phyloP scores from a whole-genome alignment of 257 asterid species.

The Solanum pinnatisectum region DNA sequence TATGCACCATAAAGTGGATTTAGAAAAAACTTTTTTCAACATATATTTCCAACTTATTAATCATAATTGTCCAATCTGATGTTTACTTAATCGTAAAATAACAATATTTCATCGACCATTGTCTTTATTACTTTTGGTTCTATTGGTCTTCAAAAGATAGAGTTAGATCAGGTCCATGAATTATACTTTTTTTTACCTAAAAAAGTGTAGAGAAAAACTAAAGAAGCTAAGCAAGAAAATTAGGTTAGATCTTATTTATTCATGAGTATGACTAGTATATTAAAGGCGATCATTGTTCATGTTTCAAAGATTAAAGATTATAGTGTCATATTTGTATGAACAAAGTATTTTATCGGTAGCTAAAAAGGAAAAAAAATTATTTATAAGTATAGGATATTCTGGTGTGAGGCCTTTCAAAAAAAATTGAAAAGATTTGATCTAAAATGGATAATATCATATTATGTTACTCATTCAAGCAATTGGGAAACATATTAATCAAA shows the following conservation, averaged over 20 bases:
- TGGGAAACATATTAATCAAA: neutral
- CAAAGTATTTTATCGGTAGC: neutral
- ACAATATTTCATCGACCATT: neutral
- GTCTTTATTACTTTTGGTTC: neutral
- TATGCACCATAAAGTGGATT: neutral
- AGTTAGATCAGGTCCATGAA: neutral
- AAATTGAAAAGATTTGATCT: neutral
- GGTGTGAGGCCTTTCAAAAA: neutral
- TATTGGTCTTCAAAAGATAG: neutral
- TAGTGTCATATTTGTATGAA: neutral
- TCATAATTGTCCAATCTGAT: neutral
- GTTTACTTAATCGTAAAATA: neutral
- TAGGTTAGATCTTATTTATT: neutral
- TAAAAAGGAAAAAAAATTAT: neutral
- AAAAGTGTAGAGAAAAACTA: neutral
- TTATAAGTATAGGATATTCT: neutral
- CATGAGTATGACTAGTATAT: neutral
- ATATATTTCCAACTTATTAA: neutral
- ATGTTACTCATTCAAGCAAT: neutral
- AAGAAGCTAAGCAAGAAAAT: neutral
- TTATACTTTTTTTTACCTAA: neutral
- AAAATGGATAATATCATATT: neutral
- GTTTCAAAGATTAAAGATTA: neutral
- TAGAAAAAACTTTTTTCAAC: neutral
- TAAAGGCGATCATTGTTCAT: neutral